phyloP scores from a whole-genome alignment of 1,284 basidiomycete species.

The Tilletia walkeri region DNA sequence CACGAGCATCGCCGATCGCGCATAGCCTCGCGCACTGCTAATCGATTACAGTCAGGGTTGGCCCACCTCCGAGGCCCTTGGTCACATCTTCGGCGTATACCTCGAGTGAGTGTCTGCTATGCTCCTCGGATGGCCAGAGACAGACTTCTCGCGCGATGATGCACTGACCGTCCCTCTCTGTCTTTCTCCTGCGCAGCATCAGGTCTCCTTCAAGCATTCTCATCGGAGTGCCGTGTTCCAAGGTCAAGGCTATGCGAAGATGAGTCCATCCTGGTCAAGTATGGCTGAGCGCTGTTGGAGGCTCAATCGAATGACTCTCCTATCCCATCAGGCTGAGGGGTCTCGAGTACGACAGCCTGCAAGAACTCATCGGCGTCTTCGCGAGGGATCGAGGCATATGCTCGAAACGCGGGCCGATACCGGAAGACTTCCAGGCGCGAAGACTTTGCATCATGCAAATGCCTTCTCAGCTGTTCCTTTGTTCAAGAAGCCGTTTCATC shows the following conservation, averaged over 20 bases:
- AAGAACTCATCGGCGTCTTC: neutral
- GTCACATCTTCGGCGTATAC: slow-evolving; percentile 86
- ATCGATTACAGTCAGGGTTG: slow-evolving; percentile 65
- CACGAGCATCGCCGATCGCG: slow-evolving; percentile 79
- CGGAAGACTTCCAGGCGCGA: neutral
- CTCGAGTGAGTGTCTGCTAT: slow-evolving; percentile 68
- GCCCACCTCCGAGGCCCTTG: slow-evolving; percentile 93
- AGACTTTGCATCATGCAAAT: neutral
- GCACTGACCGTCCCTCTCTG: slow-evolving; percentile 57
- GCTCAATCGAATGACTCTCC: neutral
- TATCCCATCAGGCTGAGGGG: slow-evolving; percentile 64
- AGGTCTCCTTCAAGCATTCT: slow-evolving; percentile 77
- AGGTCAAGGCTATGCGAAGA: slow-evolving; percentile 73
- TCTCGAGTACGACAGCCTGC: neutral
- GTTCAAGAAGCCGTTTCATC: neutral
- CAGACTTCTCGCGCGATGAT: neutral
- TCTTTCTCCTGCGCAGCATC: slow-evolving; percentile 75
- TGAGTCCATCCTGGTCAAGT: slow-evolving; percentile 1
- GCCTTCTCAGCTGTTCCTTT: neutral
- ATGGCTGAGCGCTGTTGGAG: neutral
- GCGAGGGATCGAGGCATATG: neutral
- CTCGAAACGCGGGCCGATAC: neutral
- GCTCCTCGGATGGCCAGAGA: slow-evolving; percentile 1
- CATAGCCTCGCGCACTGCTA: no score
- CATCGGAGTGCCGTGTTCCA: slow-evolving; percentile 84